phyloP scores from a whole-genome alignment of 179 eudicot genomes.

The Dionaea muscipula region DNA sequence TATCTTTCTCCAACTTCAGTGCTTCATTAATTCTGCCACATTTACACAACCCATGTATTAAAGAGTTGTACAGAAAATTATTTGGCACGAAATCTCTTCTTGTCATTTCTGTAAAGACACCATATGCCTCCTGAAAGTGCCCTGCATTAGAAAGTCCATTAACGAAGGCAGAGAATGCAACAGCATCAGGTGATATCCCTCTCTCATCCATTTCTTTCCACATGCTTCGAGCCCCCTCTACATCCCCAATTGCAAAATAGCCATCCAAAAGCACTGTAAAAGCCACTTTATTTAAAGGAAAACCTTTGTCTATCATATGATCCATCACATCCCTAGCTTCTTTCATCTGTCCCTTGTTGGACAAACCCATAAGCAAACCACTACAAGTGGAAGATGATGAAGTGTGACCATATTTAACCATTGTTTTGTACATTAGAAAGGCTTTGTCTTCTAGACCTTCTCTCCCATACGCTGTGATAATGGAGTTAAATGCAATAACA shows the following conservation, averaged over 20 bases:
- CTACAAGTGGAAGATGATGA: conserved; percentile 78
- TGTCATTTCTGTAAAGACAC: conserved; percentile 44
- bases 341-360: conserved; percentile 44
- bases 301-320: conserved; percentile 47
- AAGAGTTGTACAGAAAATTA: conserved; percentile 71
- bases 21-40: conserved; percentile 50
- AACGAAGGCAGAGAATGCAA: conserved; percentile 68
- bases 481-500: conserved; percentile 60
- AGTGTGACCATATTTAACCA: conserved; percentile 45
- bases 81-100: conserved; percentile 55
- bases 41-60: conserved; percentile 56
- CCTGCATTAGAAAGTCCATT: conserved; percentile 70
- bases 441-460: conserved; percentile 48
- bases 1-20: conserved; percentile 54
- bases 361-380: conserved; percentile 60
- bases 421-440: conserved; percentile 45
- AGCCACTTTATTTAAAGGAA: conserved; percentile 58
- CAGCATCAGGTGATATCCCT: conserved; percentile 65
- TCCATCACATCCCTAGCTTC: conserved; percentile 57
- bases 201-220: conserved; percentile 62
- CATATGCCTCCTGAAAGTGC: conserved; percentile 47
- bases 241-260: conserved; percentile 47
- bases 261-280: conserved; percentile 73
- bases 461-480: conserved; percentile 63
- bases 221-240: conserved; percentile 49